Conservation (phyloP, 345 rosid species). For the Hypericum perforatum region DNA sequence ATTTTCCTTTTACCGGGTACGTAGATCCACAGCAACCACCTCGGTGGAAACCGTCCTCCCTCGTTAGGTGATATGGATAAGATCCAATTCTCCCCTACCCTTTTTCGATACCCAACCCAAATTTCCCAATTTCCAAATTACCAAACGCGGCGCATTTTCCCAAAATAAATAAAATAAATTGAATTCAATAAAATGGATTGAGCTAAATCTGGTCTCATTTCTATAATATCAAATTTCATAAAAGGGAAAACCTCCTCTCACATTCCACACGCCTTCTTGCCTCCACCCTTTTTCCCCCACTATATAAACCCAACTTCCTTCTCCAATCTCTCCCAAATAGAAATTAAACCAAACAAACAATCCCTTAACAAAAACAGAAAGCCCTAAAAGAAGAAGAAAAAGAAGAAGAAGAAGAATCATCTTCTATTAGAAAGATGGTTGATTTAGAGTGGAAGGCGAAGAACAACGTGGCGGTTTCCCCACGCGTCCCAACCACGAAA, state of each 20-base stretch:
- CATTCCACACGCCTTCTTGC: conserved; percentile 5
- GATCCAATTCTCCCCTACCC: no score
- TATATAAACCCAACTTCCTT: not conserved
- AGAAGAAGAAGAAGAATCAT: not conserved
- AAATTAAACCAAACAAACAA: not conserved
- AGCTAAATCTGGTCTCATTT: no score
- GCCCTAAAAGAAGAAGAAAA: not conserved
- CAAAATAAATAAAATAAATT: no score
- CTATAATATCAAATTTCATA: no score
- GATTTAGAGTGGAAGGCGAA: conserved; percentile 3
- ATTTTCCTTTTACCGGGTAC: no score
- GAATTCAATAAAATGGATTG: no score
- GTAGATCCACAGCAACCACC: no score
- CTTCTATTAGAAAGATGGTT: not conserved
- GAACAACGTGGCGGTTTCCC: not conserved
- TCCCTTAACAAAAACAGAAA: not conserved
- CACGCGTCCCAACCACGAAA: not conserved
- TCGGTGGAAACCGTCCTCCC: no score
- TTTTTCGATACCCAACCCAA: no score
- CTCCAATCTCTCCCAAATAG: not conserved
- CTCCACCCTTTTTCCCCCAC: not conserved
- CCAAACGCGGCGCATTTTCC: no score
- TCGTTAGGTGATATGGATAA: no score
- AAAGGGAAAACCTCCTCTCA: not conserved
- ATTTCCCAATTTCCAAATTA: no score